Percentiles rank a stretch among this genome's conserved stretches.
These are phyloP conservation scores for Cystobasidiaceae sp. DNA, from an alignment of 1,284 basidiomycete species.

Conservation along the genomic window DNA sequence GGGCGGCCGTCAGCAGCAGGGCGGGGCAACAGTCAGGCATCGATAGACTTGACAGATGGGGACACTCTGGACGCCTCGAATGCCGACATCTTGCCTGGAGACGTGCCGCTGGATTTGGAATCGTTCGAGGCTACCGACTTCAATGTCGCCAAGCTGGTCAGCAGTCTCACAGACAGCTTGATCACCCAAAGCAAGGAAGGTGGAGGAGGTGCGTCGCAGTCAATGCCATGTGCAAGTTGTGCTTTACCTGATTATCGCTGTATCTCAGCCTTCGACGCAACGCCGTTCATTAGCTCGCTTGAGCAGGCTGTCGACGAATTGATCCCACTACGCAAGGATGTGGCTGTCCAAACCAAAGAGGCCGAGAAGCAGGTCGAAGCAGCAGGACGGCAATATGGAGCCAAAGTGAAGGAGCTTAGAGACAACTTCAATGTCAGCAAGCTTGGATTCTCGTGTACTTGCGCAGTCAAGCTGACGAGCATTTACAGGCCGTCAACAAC, in stretches of 20 bases:
- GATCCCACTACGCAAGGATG: slow-evolving; percentile 75
- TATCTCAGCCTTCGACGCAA: slow-evolving; percentile 91
- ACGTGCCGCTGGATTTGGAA: slow-evolving; percentile 34
- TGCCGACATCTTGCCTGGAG: not conserved
- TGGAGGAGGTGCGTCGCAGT: slow-evolving; percentile 28
- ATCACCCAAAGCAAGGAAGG: slow-evolving; percentile 31
- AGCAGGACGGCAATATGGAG: slow-evolving; percentile 88
- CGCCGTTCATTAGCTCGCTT: slow-evolving; percentile 86
- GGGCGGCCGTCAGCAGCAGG: no score
- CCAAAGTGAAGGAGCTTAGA: slow-evolving; percentile 85
- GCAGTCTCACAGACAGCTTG: slow-evolving; percentile 36
- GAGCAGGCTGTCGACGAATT: slow-evolving; percentile 83
- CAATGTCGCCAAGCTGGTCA: slow-evolving; percentile 38
- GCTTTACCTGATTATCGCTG: no score
- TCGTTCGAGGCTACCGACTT: slow-evolving; percentile 38
- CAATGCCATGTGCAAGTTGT: no score
- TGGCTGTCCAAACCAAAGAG: slow-evolving; percentile 79
- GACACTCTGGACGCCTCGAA: not conserved
- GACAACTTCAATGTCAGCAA: slow-evolving; percentile 77
- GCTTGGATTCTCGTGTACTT: not conserved
- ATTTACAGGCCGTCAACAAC: slow-evolving; percentile 28
- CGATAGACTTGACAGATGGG: not conserved
- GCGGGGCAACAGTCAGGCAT: no score
- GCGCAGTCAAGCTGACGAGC: not conserved
- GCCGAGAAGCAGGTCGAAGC: slow-evolving; percentile 87